Conservation (phyloP, 1,284 basidiomycete species). For the Grifola frondosa region DNA sequence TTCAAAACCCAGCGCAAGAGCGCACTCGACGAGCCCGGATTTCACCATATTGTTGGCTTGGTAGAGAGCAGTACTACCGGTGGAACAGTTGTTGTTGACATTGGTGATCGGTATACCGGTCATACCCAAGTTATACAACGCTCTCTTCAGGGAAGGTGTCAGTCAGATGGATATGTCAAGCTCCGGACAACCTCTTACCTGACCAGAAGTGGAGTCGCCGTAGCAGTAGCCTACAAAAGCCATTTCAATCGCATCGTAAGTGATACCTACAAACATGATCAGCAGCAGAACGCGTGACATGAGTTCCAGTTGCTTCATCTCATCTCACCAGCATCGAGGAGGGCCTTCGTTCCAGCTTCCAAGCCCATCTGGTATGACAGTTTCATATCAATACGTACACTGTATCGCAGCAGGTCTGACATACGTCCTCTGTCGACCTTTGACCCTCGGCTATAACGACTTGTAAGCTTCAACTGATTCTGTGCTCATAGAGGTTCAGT, state of each 20-base stretch:
- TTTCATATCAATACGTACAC: not conserved
- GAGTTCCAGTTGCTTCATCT: not conserved
- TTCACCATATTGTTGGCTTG: conserved; percentile 70
- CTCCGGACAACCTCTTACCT: conserved; percentile 42
- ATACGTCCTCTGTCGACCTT: conserved; percentile 66
- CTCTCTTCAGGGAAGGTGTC: conserved; percentile 42
- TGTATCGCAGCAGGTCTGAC: conserved; percentile 16
- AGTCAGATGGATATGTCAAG: not conserved
- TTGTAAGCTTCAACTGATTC: not conserved
- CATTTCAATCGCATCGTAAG: conserved; percentile 74
- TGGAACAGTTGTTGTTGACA: conserved; percentile 85
- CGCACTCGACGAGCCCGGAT: conserved; percentile 71
- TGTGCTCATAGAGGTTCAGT: conserved; percentile 7
- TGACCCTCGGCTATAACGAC: conserved; percentile 54
- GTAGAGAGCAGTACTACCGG: conserved; percentile 73
- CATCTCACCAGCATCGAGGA: conserved; percentile 73
- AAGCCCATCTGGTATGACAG: conserved; percentile 62
- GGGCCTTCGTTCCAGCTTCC: conserved; percentile 82
- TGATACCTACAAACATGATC: conserved; percentile 68
- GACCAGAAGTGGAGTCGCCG: conserved; percentile 80
- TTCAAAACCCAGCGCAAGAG: conserved; percentile 85
- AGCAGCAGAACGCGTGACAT: not conserved
- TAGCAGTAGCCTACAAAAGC: conserved; percentile 82
- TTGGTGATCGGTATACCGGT: conserved; percentile 86
- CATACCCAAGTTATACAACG: conserved; percentile 84